These are phyloP conservation scores for Pichia ethanolica DNA, from an alignment of 805 yeast species.

Conservation along the genomic window DNA sequence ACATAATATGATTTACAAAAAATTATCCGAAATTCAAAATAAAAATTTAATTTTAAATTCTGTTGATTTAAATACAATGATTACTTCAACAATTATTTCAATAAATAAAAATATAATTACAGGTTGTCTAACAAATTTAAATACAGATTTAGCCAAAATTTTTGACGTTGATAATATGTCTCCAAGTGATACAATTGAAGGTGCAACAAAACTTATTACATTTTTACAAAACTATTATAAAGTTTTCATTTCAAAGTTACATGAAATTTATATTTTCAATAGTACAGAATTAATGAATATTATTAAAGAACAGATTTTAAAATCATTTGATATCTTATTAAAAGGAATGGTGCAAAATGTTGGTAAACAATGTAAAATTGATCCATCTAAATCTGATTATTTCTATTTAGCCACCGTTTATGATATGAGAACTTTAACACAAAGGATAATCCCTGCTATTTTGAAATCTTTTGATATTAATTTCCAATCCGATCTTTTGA, in stretches of 20 bases:
- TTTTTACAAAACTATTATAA: conserved; percentile 33
- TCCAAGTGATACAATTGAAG: conserved; percentile 21
- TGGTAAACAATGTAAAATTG: conserved; percentile 2
- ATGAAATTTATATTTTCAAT: conserved; percentile 14
- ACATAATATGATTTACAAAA: conserved; percentile 31
- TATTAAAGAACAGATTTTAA: conserved; percentile 29
- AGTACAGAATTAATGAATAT: conserved; percentile 16
- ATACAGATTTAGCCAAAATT: conserved; percentile 19
- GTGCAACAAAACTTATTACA: conserved; percentile 32
- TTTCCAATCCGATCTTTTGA: conserved; percentile 38
- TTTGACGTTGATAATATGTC: conserved; percentile 34
- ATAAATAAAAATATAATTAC: conserved; percentile 22
- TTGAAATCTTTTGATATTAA: conserved; percentile 42
- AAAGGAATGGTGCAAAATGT: conserved; percentile 41
- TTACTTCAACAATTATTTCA: conserved; percentile 7
- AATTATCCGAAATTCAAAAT: conserved; percentile 31
- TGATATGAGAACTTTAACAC: conserved; percentile 43
- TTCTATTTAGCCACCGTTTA: conserved; percentile 36
- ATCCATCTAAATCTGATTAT: conserved; percentile 20
- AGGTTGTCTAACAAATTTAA: conserved; percentile 21
- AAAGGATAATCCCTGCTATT: conserved; percentile 39
- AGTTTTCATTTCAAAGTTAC: conserved; percentile 28
- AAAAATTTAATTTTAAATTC: conserved; percentile 32
- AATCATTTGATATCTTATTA: conserved; percentile 28
- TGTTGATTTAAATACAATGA: conserved; percentile 25